These are phyloP conservation scores for Phialocephala sp. DNA, from an alignment of 2,329 filamentous ascomycete genomes.

Conservation along the genomic window DNA sequence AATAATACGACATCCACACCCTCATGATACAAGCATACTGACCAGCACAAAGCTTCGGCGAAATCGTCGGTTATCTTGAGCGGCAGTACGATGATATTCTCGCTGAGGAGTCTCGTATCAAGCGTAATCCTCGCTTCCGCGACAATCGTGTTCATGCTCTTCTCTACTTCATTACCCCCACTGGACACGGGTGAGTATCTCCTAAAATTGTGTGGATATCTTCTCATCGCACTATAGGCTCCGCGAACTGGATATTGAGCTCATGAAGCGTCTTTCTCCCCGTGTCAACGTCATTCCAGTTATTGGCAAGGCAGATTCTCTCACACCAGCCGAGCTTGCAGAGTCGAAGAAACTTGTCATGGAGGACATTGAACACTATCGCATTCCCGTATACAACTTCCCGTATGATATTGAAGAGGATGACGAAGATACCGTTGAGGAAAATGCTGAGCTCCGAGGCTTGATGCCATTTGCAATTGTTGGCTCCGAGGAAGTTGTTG, in stretches of 20 bases:
- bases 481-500: conserved; percentile 92
- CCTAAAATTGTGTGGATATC: conserved; percentile 8
- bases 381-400: conserved; percentile 99
- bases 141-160: conserved; percentile 98
- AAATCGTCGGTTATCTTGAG: conserved; percentile 98
- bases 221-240: conserved; percentile 62
- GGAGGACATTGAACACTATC: conserved; percentile 99
- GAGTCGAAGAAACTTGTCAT: conserved; percentile 99
- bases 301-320: conserved; percentile 96
- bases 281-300: conserved; percentile 99
- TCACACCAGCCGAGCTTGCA: conserved; percentile 93
- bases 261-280: conserved; percentile 98
- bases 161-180: conserved; percentile 99
- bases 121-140: conserved; percentile 99
- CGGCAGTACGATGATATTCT: conserved; percentile 99
- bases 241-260: conserved; percentile 97
- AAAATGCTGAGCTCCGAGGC: conserved; percentile 95
- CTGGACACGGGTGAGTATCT: conserved; percentile 81
- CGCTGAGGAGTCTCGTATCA: conserved; percentile 99
- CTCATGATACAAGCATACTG: conserved; percentile 33
- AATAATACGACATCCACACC: conserved; percentile 30
- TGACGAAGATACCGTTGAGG: conserved; percentile 98
- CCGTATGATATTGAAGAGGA: conserved; percentile 99
- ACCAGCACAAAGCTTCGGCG: conserved; percentile 73
- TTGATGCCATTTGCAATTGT: conserved; percentile 99